Percentiles rank a stretch among this genome's conserved stretches.
Conservation (phyloP, 2,329 filamentous ascomycete species). For the Cadophora luteo-olivacea region DNA sequence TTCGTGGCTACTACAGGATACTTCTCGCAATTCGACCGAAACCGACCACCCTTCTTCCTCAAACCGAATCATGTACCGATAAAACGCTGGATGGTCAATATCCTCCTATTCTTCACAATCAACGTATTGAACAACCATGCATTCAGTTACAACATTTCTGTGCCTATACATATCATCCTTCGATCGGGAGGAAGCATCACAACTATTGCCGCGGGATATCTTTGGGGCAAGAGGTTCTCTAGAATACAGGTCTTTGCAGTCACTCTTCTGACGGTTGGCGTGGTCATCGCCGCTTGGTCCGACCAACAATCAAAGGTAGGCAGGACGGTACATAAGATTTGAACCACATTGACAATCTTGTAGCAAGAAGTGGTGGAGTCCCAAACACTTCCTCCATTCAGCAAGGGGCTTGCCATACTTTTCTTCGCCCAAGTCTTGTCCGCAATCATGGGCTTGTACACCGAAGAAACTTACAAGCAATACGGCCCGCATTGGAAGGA, state of each 20-base stretch:
- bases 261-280: conserved; percentile 81
- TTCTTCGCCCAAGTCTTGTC: conserved; percentile 89
- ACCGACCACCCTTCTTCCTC: conserved; percentile 73
- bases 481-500: conserved; percentile 94
- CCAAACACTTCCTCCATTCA: conserved; percentile 55
- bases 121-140: conserved; percentile 98
- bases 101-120: conserved; percentile 88
- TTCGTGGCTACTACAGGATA: conserved; percentile 83
- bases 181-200: conserved; percentile 95
- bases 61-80: conserved; percentile 82
- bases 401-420: conserved; percentile 79
- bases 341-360: conserved; percentile 29
- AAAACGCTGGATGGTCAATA: conserved; percentile 85
- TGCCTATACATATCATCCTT: conserved; percentile 95
- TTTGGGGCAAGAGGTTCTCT: conserved; percentile 87
- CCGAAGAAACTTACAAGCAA: conserved; percentile 84
- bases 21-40: conserved; percentile 74
- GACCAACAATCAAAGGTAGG: conserved; percentile 83
- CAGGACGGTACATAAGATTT: neutral
- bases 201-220: conserved; percentile 87
- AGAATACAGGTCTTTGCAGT: conserved; percentile 82
- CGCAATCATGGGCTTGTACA: conserved; percentile 94
- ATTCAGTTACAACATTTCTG: conserved; percentile 95
- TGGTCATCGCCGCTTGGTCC: conserved; percentile 87
- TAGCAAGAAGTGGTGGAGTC: conserved; percentile 40